A percentile compares a stretch with the other conserved stretches of the same genome.
Evolutionary conservation across 2,329 filamentous ascomycete species (phyloP).

Genomic region (Claviceps humidiphila): DNA sequence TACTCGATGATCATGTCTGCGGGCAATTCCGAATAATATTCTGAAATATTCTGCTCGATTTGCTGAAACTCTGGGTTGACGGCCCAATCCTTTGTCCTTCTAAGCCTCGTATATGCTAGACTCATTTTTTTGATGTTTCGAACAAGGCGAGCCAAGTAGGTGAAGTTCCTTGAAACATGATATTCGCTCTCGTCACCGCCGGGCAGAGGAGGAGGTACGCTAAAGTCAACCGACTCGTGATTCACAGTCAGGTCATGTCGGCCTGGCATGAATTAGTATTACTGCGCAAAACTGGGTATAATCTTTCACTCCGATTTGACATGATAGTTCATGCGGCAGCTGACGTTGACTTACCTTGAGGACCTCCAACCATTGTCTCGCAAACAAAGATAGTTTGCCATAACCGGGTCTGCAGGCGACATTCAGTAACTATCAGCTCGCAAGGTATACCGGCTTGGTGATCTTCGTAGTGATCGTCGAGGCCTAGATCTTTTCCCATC

Average conservation of each 20-base stretch:
- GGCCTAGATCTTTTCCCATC: slow-evolving; percentile 82
- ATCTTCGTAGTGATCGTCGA: slow-evolving; percentile 73
- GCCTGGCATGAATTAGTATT: slow-evolving; percentile 31
- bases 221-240: slow-evolving; percentile 63
- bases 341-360: slow-evolving; percentile 52
- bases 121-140: slow-evolving; percentile 69
- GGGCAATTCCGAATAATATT: slow-evolving; percentile 67
- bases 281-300: neutral
- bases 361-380: slow-evolving; percentile 85
- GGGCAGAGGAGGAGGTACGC: slow-evolving; percentile 46
- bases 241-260: slow-evolving; percentile 68
- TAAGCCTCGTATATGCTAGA: slow-evolving; percentile 58
- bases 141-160: slow-evolving; percentile 65
- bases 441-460: slow-evolving; percentile 64
- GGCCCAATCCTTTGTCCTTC: slow-evolving; percentile 73
- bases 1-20: slow-evolving; percentile 66
- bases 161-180: slow-evolving; percentile 69
- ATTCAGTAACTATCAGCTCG: slow-evolving; percentile 57
- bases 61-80: slow-evolving; percentile 71
- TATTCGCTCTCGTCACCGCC: slow-evolving; percentile 64
- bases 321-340: neutral
- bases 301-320: neutral
- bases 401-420: slow-evolving; percentile 69
- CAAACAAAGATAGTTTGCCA: slow-evolving; percentile 83
- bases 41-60: slow-evolving; percentile 62